These are phyloP conservation scores for Trichocladium antarcticum DNA, from an alignment of 495 filamentous ascomycete species.

Conservation along the genomic window DNA sequence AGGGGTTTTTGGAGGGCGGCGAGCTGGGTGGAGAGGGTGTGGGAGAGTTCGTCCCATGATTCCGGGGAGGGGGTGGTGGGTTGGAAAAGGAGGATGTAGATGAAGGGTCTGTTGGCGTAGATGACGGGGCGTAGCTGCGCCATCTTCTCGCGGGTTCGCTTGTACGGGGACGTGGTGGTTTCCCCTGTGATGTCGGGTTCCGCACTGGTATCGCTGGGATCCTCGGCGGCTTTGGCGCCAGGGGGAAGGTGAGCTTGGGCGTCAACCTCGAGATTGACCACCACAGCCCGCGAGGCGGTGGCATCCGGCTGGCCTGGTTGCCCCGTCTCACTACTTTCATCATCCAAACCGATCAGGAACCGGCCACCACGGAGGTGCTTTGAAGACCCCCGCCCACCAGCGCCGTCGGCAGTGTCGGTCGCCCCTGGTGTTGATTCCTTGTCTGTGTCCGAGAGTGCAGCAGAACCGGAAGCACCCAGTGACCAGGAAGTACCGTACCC, in stretches of 20 bases:
- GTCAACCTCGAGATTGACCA: slow-evolving; percentile 43
- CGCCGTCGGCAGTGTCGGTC: background rate
- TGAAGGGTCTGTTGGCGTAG: slow-evolving; percentile 67
- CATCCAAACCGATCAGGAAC: slow-evolving; percentile 61
- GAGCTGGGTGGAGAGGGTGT: slow-evolving; percentile 71
- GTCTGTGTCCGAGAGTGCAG: background rate
- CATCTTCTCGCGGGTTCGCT: too few relatives aligned
- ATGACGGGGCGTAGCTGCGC: slow-evolving; percentile 60
- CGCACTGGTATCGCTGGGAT: too few relatives aligned
- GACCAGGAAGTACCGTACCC: slow-evolving; percentile 49
- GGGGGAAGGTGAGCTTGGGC: slow-evolving; percentile 5
- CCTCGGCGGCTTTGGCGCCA: background rate
- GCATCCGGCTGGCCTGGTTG: slow-evolving; percentile 10
- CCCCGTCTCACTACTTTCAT: slow-evolving; percentile 21
- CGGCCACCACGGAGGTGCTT: slow-evolving; percentile 34
- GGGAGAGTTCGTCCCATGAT: slow-evolving; percentile 59
- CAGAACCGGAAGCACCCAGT: slow-evolving; percentile 20
- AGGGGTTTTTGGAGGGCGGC: slow-evolving; percentile 64
- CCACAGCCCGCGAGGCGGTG: slow-evolving; percentile 35
- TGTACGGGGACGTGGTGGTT: too few relatives aligned
- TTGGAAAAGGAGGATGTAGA: slow-evolving; percentile 82
- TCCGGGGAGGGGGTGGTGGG: slow-evolving; percentile 55
- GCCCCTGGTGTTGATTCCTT: slow-evolving; percentile 4
- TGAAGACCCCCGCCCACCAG: background rate
- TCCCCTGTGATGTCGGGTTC: background rate